Evolutionary conservation across 805 yeast genomes (phyloP).

Genomic region (Candida sakaeoensis): DNA sequence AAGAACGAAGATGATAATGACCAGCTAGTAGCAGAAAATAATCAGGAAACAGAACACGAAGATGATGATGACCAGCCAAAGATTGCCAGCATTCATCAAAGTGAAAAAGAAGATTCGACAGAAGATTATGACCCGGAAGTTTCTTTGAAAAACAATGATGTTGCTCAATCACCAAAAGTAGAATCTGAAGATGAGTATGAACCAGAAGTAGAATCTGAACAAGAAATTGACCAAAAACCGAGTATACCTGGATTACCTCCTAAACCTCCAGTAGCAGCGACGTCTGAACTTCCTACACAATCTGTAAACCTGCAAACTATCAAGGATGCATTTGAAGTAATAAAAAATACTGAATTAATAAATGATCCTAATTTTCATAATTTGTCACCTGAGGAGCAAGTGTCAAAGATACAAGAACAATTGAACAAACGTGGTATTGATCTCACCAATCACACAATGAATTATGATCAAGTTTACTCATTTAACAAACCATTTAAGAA

Average conservation of each 20-base stretch:
- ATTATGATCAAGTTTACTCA: constrained; percentile 45
- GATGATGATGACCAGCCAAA: not conserved
- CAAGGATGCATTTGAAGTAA: constrained; percentile 33
- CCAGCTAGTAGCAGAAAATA: not conserved
- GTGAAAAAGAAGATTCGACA: constrained; percentile 3
- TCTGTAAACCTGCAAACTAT: constrained; percentile 9
- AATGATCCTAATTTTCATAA: constrained; percentile 34
- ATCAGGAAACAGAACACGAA: not conserved
- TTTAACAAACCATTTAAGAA: constrained; percentile 33
- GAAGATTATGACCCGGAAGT: constrained; percentile 12
- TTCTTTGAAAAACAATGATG: constrained; percentile 6
- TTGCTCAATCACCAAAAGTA: constrained; percentile 15
- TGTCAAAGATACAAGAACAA: constrained; percentile 27
- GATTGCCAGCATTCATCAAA: not conserved
- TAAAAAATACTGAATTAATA: constrained; percentile 32
- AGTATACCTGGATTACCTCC: constrained; percentile 24
- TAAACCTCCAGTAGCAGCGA: constrained; percentile 23
- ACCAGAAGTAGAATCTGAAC: constrained; percentile 21
- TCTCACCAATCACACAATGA: constrained; percentile 13
- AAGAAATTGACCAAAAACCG: constrained; percentile 7
- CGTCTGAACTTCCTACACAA: not conserved
- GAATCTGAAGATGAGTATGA: constrained; percentile 28
- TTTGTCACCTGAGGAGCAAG: constrained; percentile 32
- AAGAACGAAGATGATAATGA: constrained; percentile 10
- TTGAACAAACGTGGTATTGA: constrained; percentile 29